phyloP scores from a whole-genome alignment of 2,329 filamentous ascomycete genomes.

The Aspergillus neotritici region DNA sequence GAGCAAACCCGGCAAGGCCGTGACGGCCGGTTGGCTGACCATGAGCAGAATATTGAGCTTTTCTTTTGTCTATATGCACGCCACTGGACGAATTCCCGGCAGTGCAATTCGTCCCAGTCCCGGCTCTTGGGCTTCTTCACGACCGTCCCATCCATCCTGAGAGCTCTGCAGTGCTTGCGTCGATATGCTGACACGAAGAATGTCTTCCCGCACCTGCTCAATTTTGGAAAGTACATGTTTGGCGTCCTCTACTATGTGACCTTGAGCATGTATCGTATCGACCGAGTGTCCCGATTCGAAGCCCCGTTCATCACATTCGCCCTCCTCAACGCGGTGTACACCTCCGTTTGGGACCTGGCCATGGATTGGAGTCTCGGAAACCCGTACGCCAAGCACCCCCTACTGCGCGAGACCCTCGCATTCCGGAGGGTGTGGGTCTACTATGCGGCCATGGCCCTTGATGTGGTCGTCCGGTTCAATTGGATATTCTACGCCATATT shows the following conservation, averaged over 20 bases:
- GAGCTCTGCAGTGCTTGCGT: slow-evolving; percentile 80
- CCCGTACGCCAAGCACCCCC: slow-evolving; percentile 59
- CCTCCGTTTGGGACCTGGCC: slow-evolving; percentile 83
- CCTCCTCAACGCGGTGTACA: slow-evolving; percentile 75
- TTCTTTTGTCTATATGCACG: slow-evolving; percentile 93
- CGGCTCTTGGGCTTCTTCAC: slow-evolving; percentile 79
- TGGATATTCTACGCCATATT: slow-evolving; percentile 95
- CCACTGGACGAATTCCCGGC: slow-evolving; percentile 63
- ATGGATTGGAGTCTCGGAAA: slow-evolving; percentile 97
- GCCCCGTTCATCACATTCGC: slow-evolving; percentile 76
- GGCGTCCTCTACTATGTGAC: slow-evolving; percentile 74
- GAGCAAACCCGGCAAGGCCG: slow-evolving; percentile 32
- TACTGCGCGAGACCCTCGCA: slow-evolving; percentile 71
- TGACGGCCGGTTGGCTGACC: slow-evolving; percentile 16
- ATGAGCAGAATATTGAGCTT: slow-evolving; percentile 69
- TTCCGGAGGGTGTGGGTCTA: slow-evolving; percentile 78
- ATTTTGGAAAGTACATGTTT: slow-evolving; percentile 84
- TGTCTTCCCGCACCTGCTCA: slow-evolving; percentile 85
- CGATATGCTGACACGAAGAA: slow-evolving; percentile 84
- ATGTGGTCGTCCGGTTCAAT: slow-evolving; percentile 81
- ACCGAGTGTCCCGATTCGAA: slow-evolving; percentile 51
- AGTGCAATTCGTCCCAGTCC: slow-evolving; percentile 83
- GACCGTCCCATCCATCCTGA: slow-evolving; percentile 80
- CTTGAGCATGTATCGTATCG: slow-evolving; percentile 77
- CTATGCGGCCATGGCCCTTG: slow-evolving; percentile 75